phyloP scores from a whole-genome alignment of 495 filamentous ascomycete genomes.

The Penicillium longicatenatum region DNA sequence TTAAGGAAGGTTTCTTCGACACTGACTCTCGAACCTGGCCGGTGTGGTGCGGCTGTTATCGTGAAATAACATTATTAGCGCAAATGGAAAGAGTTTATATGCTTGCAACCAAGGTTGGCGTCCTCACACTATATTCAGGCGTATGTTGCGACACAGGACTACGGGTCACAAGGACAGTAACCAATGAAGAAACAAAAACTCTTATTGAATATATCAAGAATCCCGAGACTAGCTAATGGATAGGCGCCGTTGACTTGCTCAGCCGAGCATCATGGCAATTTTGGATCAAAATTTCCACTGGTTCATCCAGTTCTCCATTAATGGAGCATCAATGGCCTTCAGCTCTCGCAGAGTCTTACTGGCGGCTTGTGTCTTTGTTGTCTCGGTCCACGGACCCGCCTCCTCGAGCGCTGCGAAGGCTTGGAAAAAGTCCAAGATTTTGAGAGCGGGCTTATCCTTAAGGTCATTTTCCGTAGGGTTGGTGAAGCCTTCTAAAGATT shows the following conservation, averaged over 20 bases:
- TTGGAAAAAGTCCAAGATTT: constrained; percentile 29
- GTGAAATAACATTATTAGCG: no score
- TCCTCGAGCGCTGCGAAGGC: constrained; percentile 10
- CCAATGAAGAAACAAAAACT: neutral
- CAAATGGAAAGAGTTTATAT: no score
- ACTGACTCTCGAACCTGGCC: no score
- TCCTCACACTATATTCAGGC: no score
- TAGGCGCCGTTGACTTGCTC: neutral
- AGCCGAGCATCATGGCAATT: neutral
- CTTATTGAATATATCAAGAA: neutral
- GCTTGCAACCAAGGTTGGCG: no score
- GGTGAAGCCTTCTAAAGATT: constrained; percentile 17
- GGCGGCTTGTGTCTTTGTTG: constrained; percentile 9
- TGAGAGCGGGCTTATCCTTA: constrained; percentile 23
- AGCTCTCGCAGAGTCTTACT: constrained; percentile 11
- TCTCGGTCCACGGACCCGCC: constrained; percentile 7
- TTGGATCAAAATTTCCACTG: constrained; percentile 13
- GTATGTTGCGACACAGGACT: no score
- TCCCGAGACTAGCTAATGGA: neutral
- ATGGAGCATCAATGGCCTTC: constrained; percentile 1
- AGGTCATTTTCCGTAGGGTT: constrained; percentile 17
- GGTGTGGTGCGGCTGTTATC: no score
- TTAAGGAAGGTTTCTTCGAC: no score
- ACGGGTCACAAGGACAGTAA: no score
- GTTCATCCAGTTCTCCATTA: constrained; percentile 19